Base-by-base conservation (phyloP, 768 basidiomycete genomes). In the Hericium coralloides region DNA sequence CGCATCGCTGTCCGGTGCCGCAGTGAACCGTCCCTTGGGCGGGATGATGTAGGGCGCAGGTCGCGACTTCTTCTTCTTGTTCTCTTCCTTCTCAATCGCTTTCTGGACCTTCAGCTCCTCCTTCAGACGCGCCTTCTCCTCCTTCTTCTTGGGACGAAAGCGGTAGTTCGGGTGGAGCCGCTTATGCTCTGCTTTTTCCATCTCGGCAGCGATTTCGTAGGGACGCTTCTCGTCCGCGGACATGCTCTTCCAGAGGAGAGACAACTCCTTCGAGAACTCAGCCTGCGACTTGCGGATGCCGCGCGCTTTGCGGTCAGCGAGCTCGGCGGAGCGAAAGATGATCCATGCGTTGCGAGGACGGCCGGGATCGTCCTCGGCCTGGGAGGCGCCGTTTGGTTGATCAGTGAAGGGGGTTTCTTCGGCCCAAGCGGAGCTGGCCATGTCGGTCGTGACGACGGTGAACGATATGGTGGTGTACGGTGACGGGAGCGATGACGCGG, bases 271-370 rank as follows among this genome's bases (percentile, higher is more conserved):
- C 43, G 75, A 76, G 55, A 77, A 68, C 52, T 73, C 71, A 2
- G 74, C 76, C 61, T 77, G 76, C 0, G 66, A 58, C 58, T 63
- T 63, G 31, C 60, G 69, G 4, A 55, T 23, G 26, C 62, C 38
- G 51, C 64, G 52, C 18, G 65, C 60, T 18, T 66, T 65, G 55
- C 75, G 66, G 12, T 69, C 63, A 53, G 65, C 68, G 22, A 78
- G 66, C 56, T 70, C 73, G 56, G 74, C 73, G 5, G 75, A 76
- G n/a, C 78, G 72, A 60, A 78, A 79, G 12, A 79, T 62, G 60
- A 79, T 78, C 78, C 78, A 78, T 9, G 77, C 74, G 62, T 78
- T 79, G 31, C 74, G 75, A 15, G 77, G 77, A 23, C 77, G 70
- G 15, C 74, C 72, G 2, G 65, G 41, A 7, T 51, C 43, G 37